Evolutionary conservation across 192 early-diverging fungal genomes (phyloP).

Genomic region (Linnemannia zychae): DNA sequence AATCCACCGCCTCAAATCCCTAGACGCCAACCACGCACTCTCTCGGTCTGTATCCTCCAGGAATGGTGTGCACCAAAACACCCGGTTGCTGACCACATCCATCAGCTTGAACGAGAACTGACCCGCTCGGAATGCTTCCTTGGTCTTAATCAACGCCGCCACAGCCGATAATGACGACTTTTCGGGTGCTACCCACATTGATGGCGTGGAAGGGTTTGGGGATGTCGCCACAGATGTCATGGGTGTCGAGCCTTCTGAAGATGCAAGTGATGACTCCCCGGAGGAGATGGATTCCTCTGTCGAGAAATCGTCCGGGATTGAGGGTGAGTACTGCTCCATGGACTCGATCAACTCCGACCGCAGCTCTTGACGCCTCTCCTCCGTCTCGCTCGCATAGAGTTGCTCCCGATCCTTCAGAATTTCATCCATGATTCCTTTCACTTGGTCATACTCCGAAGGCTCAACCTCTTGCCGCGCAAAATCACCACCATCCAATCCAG

Average conservation of each 20-base stretch:
- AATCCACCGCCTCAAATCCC: slow-evolving; percentile 57
- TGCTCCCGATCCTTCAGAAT: slow-evolving; percentile 38
- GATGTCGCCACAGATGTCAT: not conserved
- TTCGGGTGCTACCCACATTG: not conserved
- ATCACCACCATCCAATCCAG: not conserved
- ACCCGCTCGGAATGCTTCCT: slow-evolving; percentile 36
- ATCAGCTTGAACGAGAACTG: slow-evolving; percentile 59
- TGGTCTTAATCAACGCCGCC: slow-evolving; percentile 14
- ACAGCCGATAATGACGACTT: not conserved
- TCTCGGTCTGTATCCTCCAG: slow-evolving; percentile 61
- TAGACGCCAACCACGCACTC: slow-evolving; percentile 56
- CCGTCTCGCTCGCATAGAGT: slow-evolving; percentile 19
- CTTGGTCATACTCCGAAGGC: not conserved
- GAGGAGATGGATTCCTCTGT: slow-evolving; percentile 16
- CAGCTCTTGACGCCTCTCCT: slow-evolving; percentile 24
- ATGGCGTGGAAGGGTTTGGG: not conserved
- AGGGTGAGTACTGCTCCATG: slow-evolving; percentile 35
- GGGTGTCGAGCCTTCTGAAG: not conserved
- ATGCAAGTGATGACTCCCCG: not conserved
- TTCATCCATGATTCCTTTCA: slow-evolving; percentile 6
- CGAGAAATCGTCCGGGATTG: slow-evolving; percentile 12
- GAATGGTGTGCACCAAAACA: slow-evolving; percentile 64
- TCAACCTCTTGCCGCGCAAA: not conserved
- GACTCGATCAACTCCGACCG: slow-evolving; percentile 37
- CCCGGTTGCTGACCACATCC: slow-evolving; percentile 53